Evolutionary conservation across 139 green algal species (phyloP).

Genomic region (Astrephomene gubernaculifera): DNA sequence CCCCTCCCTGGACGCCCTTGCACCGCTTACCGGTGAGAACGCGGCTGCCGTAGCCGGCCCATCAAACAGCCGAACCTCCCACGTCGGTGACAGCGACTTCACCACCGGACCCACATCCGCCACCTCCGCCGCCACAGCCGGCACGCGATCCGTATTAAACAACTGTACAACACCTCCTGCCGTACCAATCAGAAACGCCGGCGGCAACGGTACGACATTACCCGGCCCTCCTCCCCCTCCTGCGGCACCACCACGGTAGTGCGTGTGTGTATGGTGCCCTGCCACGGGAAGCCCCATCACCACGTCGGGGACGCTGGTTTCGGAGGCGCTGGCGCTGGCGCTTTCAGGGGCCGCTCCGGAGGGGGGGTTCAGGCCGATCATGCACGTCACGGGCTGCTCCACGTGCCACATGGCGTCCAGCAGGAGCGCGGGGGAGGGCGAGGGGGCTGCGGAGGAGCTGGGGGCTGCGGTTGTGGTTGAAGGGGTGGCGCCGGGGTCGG

Average conservation of each 20-base stretch:
- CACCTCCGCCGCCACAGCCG: not conserved
- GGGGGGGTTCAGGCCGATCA: not conserved
- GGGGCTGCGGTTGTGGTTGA: too few relatives aligned
- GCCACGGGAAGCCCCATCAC: too few relatives aligned
- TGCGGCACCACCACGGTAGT: too few relatives aligned
- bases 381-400: slow-evolving; percentile 13
- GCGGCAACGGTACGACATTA: not conserved
- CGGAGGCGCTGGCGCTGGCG: not conserved
- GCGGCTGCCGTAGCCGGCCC: slow-evolving; percentile 16
- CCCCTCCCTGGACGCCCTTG: too few relatives aligned
- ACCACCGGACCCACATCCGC: not conserved
- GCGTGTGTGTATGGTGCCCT: too few relatives aligned
- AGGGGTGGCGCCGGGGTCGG: too few relatives aligned
- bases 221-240: not conserved
- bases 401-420: slow-evolving; percentile 29
- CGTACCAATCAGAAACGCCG: slow-evolving; percentile 22
- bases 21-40: slow-evolving; percentile 23
- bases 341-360: not conserved
- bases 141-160: slow-evolving; percentile 20
- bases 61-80: slow-evolving; percentile 4
- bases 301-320: not conserved
- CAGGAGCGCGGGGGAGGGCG: not conserved
- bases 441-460: too few relatives aligned
- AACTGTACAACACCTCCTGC: slow-evolving; percentile 10
- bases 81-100: not conserved